phyloP scores from a whole-genome alignment of 805 yeast genomes.

The Ogataea nonfermentans region DNA sequence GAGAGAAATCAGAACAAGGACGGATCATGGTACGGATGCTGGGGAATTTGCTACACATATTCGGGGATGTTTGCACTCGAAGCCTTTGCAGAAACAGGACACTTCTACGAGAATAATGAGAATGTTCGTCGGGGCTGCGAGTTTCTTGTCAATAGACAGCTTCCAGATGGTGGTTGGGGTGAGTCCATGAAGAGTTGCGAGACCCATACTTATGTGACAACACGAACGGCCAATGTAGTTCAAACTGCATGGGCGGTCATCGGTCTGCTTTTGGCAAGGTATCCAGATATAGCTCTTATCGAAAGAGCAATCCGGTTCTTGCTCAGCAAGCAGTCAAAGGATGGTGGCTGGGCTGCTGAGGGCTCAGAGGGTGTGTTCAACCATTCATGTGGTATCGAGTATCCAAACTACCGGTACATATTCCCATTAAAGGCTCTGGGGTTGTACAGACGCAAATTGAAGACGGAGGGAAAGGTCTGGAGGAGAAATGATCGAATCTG shows the following conservation, averaged over 20 bases:
- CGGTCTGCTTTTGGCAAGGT: slow-evolving; percentile 75
- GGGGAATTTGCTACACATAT: slow-evolving; percentile 97
- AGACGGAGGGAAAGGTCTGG: slow-evolving; percentile 3
- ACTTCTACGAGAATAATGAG: slow-evolving; percentile 57
- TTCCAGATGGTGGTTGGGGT: slow-evolving; percentile 95
- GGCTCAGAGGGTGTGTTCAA: slow-evolving; percentile 95
- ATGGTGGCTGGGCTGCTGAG: slow-evolving; percentile 87
- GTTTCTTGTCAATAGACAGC: slow-evolving; percentile 71
- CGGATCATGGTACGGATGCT: slow-evolving; percentile 97
- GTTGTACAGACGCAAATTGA: slow-evolving; percentile 38
- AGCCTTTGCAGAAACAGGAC: slow-evolving; percentile 73
- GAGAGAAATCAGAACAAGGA: slow-evolving; percentile 65
- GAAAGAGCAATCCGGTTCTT: slow-evolving; percentile 61
- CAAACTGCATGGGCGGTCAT: slow-evolving; percentile 94
- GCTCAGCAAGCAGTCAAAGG: slow-evolving; percentile 59
- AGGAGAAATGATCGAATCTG: no score
- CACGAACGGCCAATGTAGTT: slow-evolving; percentile 62
- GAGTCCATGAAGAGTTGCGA: slow-evolving; percentile 92
- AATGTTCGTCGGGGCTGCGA: slow-evolving; percentile 78
- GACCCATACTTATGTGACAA: slow-evolving; percentile 66
- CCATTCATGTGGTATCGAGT: slow-evolving; percentile 88
- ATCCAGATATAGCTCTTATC: slow-evolving; percentile 67
- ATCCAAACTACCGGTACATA: slow-evolving; percentile 86
- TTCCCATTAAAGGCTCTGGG: slow-evolving; percentile 95
- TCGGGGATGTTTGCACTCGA: slow-evolving; percentile 98